phyloP scores from a whole-genome alignment of 352 stramenopile genomes.

The Pythium phragmitis region DNA sequence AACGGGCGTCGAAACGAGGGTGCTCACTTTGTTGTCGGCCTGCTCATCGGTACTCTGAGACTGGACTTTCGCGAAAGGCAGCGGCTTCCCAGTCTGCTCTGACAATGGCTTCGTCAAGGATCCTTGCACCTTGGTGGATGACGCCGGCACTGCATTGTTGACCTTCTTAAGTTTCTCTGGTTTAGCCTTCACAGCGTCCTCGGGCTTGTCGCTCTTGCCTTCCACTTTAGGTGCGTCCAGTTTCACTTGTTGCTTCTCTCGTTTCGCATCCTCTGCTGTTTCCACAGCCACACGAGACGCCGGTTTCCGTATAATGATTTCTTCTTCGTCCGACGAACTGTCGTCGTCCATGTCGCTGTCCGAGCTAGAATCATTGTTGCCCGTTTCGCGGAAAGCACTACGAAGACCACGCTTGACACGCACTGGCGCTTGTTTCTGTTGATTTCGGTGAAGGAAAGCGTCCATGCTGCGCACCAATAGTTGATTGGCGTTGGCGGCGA shows the following conservation, averaged over 20 bases:
- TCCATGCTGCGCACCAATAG: slow-evolving; percentile 67
- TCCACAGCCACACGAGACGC: slow-evolving; percentile 1
- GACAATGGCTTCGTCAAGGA: background rate
- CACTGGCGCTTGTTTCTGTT: slow-evolving; percentile 44
- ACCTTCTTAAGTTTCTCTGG: background rate
- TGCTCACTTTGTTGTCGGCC: background rate
- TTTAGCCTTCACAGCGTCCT: background rate
- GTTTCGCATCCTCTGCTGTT: background rate
- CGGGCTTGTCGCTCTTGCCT: background rate
- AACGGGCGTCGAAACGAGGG: slow-evolving; percentile 13
- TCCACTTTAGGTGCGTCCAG: background rate
- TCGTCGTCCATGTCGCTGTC: slow-evolving; percentile 24
- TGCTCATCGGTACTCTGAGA: background rate
- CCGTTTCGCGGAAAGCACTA: slow-evolving; percentile 26
- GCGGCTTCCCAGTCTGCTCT: background rate
- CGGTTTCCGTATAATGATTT: slow-evolving; percentile 13
- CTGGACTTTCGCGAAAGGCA: background rate
- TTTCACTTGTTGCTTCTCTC: slow-evolving; percentile 2
- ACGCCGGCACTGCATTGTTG: background rate
- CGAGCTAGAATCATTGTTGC: slow-evolving; percentile 19
- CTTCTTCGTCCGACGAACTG: slow-evolving; percentile 6
- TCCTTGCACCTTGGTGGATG: background rate
- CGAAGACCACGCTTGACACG: slow-evolving; percentile 47
- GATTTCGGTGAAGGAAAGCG: slow-evolving; percentile 61
- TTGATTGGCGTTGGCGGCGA: slow-evolving; percentile 71